Conservation (phyloP, 345 rosid genomes). For the Passiflora organensis region DNA sequence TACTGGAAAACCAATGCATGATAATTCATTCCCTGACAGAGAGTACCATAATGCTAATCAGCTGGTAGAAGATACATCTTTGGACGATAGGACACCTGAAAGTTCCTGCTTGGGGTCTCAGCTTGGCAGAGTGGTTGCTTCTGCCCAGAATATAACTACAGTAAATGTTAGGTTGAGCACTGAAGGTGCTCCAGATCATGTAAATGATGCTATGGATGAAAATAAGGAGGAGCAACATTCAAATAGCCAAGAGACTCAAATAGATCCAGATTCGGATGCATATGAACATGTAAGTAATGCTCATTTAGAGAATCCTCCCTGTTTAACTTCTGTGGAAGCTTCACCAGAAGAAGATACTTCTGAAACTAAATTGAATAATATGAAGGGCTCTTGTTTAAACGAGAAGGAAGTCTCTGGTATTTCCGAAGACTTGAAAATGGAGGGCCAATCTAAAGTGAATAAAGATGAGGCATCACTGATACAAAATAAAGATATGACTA, state of each 20-base stretch:
- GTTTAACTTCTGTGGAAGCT: conserved; percentile 17
- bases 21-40: conserved; percentile 9
- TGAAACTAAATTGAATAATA: conserved; percentile 14
- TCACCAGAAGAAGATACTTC: conserved; percentile 22
- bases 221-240: conserved; percentile 12
- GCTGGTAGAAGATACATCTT: conserved; percentile 27
- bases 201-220: conserved; percentile 21
- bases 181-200: conserved; percentile 22
- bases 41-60: conserved; percentile 14
- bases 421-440: conserved; percentile 16
- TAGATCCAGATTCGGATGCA: conserved; percentile 22
- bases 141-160: conserved; percentile 20
- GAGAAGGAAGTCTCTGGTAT: conserved; percentile 28
- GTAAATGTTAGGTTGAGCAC: conserved; percentile 24
- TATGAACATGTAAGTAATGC: conserved; percentile 15
- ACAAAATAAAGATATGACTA: conserved; percentile 14
- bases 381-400: conserved; percentile 24
- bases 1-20: conserved; percentile 24
- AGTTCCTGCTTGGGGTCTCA: conserved; percentile 36
- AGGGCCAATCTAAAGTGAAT: conserved; percentile 19
- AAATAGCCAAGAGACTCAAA: conserved; percentile 18
- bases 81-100: conserved; percentile 31
- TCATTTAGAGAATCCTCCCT: conserved; percentile 17
- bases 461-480: conserved; percentile 8
- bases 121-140: conserved; percentile 22